phyloP scores from a whole-genome alignment of 2,329 filamentous ascomycete species.

The Lojkania enalia region DNA sequence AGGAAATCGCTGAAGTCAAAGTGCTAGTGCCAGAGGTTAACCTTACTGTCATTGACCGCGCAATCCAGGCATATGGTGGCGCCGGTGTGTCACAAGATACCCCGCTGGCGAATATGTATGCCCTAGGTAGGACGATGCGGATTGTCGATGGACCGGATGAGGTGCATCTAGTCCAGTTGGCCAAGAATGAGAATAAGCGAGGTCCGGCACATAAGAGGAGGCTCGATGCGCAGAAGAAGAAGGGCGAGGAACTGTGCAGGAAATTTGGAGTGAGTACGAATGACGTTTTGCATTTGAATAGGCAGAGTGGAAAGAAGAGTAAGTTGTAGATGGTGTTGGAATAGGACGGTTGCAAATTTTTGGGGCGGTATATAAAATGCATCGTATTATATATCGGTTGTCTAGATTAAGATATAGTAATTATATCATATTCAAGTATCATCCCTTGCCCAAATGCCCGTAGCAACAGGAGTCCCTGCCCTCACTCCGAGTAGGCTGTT shows the following conservation, averaged over 20 bases:
- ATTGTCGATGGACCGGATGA: conserved; percentile 95
- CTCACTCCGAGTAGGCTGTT: no score
- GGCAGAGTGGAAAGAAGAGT: conserved; percentile 44
- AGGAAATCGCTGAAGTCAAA: conserved; percentile 95
- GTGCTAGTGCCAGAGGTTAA: conserved; percentile 82
- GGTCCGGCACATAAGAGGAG: conserved; percentile 63
- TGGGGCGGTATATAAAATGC: conserved; percentile 4
- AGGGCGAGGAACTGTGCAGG: conserved; percentile 67
- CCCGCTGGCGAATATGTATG: conserved; percentile 77
- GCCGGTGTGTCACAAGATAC: conserved; percentile 94
- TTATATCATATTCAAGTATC: not conserved
- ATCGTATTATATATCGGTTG: not conserved
- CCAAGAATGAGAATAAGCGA: conserved; percentile 76
- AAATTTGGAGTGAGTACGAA: conserved; percentile 56
- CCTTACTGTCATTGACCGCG: conserved; percentile 87
- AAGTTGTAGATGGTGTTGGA: conserved; percentile 43
- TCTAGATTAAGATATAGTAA: no score
- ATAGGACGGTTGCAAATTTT: no score
- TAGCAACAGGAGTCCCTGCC: no score
- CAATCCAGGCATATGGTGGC: conserved; percentile 88
- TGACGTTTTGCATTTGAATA: conserved; percentile 49
- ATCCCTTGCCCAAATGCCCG: no score
- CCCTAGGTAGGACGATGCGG: conserved; percentile 76
- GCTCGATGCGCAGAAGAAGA: conserved; percentile 66
- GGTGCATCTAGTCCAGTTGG: conserved; percentile 78